Percentiles rank a stretch among this genome's conserved stretches.
phyloP scores from a whole-genome alignment of 2,329 filamentous ascomycete species.

The Dothideomycetes sp. region DNA sequence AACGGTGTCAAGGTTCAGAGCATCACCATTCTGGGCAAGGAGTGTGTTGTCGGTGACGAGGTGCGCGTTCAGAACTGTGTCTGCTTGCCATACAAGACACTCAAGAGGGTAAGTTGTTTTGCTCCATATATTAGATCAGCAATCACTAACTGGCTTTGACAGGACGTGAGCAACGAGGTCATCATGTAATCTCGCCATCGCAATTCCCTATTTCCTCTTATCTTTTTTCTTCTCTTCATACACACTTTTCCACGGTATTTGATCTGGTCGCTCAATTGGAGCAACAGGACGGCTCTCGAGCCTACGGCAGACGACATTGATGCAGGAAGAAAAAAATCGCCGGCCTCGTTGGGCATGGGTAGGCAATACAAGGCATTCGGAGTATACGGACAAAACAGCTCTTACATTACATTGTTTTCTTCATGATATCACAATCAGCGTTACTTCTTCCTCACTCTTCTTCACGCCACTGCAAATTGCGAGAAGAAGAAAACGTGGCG shows the following conservation, averaged over 20 bases:
- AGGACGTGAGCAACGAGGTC: conserved; percentile 77
- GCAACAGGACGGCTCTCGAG: no score
- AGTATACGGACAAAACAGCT: background rate
- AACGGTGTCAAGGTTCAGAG: conserved; percentile 98
- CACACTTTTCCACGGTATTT: background rate
- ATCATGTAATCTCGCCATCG: conserved; percentile 70
- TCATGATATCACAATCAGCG: conserved; percentile 8
- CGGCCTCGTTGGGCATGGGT: no score
- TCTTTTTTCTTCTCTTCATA: no score
- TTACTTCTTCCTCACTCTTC: background rate
- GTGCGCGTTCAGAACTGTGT: conserved; percentile 96
- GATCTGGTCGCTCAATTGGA: no score
- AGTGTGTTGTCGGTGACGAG: conserved; percentile 88
- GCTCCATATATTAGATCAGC: background rate
- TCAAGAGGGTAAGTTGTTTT: conserved; percentile 67
- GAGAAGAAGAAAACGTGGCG: background rate
- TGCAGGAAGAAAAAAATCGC: no score
- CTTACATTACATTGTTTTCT: background rate
- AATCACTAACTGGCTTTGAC: background rate
- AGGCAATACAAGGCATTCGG: background rate
- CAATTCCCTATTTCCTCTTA: no score
- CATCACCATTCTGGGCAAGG: conserved; percentile 94
- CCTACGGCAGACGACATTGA: no score
- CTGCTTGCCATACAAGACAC: conserved; percentile 93
- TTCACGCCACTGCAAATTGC: background rate